Conservation (phyloP, 1,139 yeast species). For the Pichia sp. region DNA sequence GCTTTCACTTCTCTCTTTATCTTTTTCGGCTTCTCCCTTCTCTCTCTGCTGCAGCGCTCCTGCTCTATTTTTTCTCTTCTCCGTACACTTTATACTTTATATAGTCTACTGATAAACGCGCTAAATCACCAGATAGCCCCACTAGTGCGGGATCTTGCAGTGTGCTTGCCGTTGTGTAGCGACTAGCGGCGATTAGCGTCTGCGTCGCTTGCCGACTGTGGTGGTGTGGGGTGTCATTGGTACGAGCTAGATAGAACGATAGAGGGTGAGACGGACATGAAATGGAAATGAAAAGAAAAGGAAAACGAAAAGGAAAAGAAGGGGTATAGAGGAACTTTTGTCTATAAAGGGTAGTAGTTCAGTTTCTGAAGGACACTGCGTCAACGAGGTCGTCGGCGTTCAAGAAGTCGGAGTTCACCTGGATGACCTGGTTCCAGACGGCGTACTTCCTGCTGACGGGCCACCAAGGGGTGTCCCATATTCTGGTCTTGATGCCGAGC, state of each 20-base stretch:
- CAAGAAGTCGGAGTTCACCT: conserved; percentile 38
- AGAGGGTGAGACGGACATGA: too few relatives aligned
- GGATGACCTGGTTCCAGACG: conserved; percentile 39
- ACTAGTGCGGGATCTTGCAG: too few relatives aligned
- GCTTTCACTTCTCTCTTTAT: too few relatives aligned
- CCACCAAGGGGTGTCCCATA: conserved; percentile 53
- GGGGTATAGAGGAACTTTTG: too few relatives aligned
- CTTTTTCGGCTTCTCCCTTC: background rate
- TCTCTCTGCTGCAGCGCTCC: background rate
- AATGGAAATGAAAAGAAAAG: background rate
- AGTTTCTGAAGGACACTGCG: background rate
- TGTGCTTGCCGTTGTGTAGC: too few relatives aligned
- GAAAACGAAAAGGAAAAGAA: too few relatives aligned
- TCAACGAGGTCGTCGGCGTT: conserved; percentile 41
- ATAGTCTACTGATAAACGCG: too few relatives aligned
- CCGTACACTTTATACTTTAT: background rate
- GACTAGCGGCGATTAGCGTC: too few relatives aligned
- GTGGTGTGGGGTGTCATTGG: background rate
- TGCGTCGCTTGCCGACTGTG: background rate
- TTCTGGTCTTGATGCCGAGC: conserved; percentile 37
- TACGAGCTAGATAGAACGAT: background rate
- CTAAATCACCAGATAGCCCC: too few relatives aligned
- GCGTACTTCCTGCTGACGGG: conserved; percentile 35
- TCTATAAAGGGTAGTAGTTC: background rate
- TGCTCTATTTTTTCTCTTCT: background rate